Evolutionary conservation across 2,329 filamentous ascomycete species (phyloP).

Genomic region (Coleophoma cylindrospora): DNA sequence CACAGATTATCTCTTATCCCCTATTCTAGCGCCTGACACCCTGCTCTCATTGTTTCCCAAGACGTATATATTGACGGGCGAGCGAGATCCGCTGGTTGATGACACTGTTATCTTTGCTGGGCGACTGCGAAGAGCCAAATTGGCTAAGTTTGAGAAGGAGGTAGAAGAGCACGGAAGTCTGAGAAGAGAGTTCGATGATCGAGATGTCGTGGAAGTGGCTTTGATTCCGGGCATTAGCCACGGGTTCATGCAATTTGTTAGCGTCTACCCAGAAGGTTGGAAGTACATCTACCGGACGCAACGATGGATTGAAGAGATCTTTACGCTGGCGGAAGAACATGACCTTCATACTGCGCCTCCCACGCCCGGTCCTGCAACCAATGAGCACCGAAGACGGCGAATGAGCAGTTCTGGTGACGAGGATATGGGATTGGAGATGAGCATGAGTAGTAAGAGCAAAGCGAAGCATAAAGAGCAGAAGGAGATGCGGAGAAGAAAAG

Average conservation of each 20-base stretch:
- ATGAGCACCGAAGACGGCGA: conserved; percentile 13
- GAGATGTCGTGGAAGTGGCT: conserved; percentile 73
- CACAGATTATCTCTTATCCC: conserved; percentile 85
- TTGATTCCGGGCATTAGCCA: conserved; percentile 87
- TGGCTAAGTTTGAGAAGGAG: conserved; percentile 42
- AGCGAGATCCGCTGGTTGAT: conserved; percentile 91
- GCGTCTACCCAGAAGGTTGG: conserved; percentile 86
- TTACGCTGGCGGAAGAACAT: conserved; percentile 44
- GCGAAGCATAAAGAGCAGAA: conserved; percentile 21
- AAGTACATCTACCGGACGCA: conserved; percentile 76
- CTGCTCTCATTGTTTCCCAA: conserved; percentile 86
- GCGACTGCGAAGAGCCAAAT: conserved; percentile 74
- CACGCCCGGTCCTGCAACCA: conserved; percentile 6
- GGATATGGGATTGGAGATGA: conserved; percentile 78
- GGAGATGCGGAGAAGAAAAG: conserved; percentile 41
- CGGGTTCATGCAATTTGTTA: conserved; percentile 88
- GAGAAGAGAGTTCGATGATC: conserved; percentile 59
- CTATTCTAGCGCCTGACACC: conserved; percentile 80
- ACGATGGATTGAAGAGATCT: conserved; percentile 77
- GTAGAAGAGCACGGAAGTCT: conserved; percentile 49
- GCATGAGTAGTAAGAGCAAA: conserved; percentile 40
- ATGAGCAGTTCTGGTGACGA: conserved; percentile 57
- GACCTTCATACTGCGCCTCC: conserved; percentile 24
- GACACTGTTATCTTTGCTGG: conserved; percentile 97
- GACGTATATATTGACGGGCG: conserved; percentile 89